Percentiles rank a stretch among this genome's conserved stretches.
Evolutionary conservation across 345 rosid species (phyloP).

Genomic region (Aquilaria yunnanensis): DNA sequence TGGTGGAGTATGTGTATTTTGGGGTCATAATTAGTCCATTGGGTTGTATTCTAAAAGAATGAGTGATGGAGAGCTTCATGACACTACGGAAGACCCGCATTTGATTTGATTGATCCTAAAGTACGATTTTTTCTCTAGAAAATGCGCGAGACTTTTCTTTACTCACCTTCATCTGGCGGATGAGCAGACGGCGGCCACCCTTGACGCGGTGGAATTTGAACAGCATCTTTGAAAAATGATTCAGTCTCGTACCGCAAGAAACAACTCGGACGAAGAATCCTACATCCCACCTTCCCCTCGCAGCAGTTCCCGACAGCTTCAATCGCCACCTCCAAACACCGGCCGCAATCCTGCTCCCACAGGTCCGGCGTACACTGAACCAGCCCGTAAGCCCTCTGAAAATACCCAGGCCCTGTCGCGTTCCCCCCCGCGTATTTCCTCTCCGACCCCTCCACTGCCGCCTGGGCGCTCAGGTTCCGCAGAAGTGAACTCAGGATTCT

Average conservation of each 20-base stretch:
- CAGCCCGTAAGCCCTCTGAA: conserved; percentile 15
- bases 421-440: conserved; percentile 2
- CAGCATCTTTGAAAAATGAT: conserved; percentile 12
- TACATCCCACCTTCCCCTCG: conserved; percentile 24
- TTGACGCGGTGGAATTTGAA: neutral
- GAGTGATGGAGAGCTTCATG: too few relatives aligned
- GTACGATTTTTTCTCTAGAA: too few relatives aligned
- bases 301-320: conserved; percentile 21
- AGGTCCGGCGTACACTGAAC: conserved; percentile 60
- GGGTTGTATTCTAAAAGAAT: too few relatives aligned
- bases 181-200: too few relatives aligned
- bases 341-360: conserved; percentile 23
- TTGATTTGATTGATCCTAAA: too few relatives aligned
- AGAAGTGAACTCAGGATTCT: conserved; percentile 14
- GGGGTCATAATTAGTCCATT: too few relatives aligned
- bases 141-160: too few relatives aligned
- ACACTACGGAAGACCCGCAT: too few relatives aligned
- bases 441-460: neutral
- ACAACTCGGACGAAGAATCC: conserved; percentile 23
- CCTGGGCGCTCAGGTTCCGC: neutral
- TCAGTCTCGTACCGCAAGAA: conserved; percentile 18
- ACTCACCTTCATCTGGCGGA: too few relatives aligned
- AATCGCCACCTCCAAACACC: conserved; percentile 24
- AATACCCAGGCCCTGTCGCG: neutral
- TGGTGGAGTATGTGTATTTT: too few relatives aligned